Base-by-base conservation (phyloP, 163 green algal genomes). In the Picocystis sp. region DNA sequence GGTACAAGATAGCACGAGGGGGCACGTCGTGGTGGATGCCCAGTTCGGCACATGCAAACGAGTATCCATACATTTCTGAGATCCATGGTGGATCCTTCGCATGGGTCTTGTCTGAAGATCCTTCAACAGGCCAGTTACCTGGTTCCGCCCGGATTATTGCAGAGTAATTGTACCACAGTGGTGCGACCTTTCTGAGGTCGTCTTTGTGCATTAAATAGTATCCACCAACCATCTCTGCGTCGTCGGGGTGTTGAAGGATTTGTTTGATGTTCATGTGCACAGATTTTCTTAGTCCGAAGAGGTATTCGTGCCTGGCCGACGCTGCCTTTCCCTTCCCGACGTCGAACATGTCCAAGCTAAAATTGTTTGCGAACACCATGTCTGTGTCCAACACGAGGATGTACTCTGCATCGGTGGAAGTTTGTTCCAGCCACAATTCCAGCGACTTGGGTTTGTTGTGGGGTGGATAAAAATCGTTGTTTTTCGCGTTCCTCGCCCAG, bases 361-460 rank as follows among this genome's bases (percentile, higher is more conserved):
- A 45, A 21, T 23, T 38, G 12, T 22, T 22, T 33, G n/a, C 41
- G 13, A 54, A 45, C 25, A 54, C 47, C 47, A 54, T 54, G 47
- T 54, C 47, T 6, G 47, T 35, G 47, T 54, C 47, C 47, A 54
- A 35, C 3, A 54, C 19, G 17, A 54, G 25, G 47, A 54, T 54
- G 19, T 41, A 54, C 25, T 54, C 47, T 35, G 35, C 47, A 33
- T 54, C 47, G 5, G 47, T 33, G 19, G 35, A 33, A 15, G 47
- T 21, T 15, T 38, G 25, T 35, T 54, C 41, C 17, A 54, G 47
- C 47, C 47, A 54, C 3, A 33, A 19, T 35, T 45, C 25, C n/a
- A 54, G 12, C 3, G 47, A 54, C n/a, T 54, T 45, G 15, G 47
- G 47, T 35, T 54, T 54, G 47, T 54, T 54, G 47, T 54, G 38